Evolutionary conservation across 257 asterid species (phyloP).

Genomic region (Paulownia fortunei): DNA sequence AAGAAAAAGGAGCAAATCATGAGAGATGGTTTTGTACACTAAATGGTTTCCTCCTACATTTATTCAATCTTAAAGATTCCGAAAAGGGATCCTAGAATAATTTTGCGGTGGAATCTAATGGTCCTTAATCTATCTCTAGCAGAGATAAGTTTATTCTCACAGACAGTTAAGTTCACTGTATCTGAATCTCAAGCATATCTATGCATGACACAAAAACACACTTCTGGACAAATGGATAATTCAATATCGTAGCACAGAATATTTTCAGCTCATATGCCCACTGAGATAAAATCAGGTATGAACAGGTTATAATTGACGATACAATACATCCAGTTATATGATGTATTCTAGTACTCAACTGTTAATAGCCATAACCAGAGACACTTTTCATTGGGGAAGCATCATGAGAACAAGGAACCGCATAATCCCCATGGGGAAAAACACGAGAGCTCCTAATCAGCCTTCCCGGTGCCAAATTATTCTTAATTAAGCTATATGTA

Average conservation of each 20-base stretch:
- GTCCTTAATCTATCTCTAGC: too few species aligned
- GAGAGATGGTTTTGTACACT: too few species aligned
- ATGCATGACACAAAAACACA: neutral
- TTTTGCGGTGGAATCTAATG: too few species aligned
- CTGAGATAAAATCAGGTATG: neutral
- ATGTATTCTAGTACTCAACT: slow-evolving; percentile 2
- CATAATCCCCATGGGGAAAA: neutral
- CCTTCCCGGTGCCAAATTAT: slow-evolving; percentile 54
- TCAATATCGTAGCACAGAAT: neutral
- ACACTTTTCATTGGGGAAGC: slow-evolving; percentile 50
- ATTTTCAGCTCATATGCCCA: neutral
- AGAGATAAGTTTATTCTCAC: neutral
- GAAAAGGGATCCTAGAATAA: neutral
- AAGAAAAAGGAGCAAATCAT: too few species aligned
- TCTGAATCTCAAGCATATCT: neutral
- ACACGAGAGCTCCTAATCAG: slow-evolving; percentile 55
- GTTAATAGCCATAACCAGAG: slow-evolving; percentile 2
- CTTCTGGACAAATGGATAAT: neutral
- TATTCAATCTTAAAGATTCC: neutral
- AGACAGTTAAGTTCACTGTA: neutral
- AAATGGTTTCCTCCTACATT: neutral
- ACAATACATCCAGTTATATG: neutral
- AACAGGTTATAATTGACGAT: neutral
- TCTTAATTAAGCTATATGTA: slow-evolving; percentile 23
- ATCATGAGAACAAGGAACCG: slow-evolving; percentile 55